Evolutionary conservation across 1,139 yeast genomes (phyloP).

Genomic region (Lodderomyces orthopsilosis): DNA sequence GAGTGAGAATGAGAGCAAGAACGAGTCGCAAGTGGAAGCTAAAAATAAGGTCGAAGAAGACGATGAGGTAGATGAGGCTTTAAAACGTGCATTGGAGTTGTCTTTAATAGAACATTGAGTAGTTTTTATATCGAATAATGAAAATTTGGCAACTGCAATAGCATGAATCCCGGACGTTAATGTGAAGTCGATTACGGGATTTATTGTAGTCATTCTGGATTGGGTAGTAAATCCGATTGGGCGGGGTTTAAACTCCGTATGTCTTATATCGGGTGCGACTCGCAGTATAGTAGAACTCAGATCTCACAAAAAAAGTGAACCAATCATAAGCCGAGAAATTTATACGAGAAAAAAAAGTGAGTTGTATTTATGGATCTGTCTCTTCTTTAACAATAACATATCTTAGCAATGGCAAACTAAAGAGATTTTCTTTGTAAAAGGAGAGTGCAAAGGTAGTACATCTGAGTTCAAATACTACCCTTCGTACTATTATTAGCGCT

Average conservation of each 20-base stretch:
- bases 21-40: conserved; percentile 1
- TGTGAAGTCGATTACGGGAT: neutral
- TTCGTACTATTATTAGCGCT: too few species aligned
- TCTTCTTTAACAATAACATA: too few species aligned
- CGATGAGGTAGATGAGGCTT: conserved; percentile 18
- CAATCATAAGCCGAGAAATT: neutral
- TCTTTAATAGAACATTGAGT: conserved; percentile 22
- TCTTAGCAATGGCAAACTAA: too few species aligned
- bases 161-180: too few species aligned
- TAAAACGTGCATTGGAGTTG: conserved; percentile 25
- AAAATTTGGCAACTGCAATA: too few species aligned
- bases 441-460: neutral
- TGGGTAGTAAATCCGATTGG: neutral
- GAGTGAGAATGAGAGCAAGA: too few species aligned
- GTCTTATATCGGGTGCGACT: conserved; percentile 1
- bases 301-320: too few species aligned
- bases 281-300: too few species aligned
- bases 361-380: neutral
- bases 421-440: too few species aligned
- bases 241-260: neutral
- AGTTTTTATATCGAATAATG: neutral
- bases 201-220: neutral
- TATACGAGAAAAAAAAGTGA: too few species aligned
- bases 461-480: neutral
- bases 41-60: conserved; percentile 6